phyloP scores from a whole-genome alignment of 306 rosid species.

The Crotalaria pallida region DNA sequence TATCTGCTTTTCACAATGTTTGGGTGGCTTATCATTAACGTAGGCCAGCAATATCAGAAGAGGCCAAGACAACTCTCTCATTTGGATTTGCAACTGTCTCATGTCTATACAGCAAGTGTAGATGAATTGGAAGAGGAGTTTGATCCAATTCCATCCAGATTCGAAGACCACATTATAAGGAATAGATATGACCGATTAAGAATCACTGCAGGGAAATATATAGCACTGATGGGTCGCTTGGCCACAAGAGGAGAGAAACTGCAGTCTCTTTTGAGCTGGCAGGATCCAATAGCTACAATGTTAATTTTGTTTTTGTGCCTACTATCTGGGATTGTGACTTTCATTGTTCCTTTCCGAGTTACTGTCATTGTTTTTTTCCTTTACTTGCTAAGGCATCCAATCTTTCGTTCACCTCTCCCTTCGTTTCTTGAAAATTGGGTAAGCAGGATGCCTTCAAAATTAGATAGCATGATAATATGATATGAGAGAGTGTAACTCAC shows the following conservation, averaged over 20 bases:
- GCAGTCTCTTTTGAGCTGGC: slow-evolving; percentile 33
- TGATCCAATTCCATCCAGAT: slow-evolving; percentile 39
- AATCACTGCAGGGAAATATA: slow-evolving; percentile 18
- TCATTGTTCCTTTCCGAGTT: slow-evolving; percentile 1
- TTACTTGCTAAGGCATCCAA: slow-evolving; percentile 30
- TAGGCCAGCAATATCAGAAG: background rate
- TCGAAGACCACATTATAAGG: slow-evolving; percentile 11
- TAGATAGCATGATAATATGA: slow-evolving; percentile 42
- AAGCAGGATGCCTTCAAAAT: slow-evolving; percentile 45
- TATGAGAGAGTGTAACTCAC: background rate
- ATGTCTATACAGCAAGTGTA: slow-evolving; percentile 14
- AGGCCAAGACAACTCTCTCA: slow-evolving; percentile 31
- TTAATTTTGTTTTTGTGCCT: slow-evolving; percentile 26
- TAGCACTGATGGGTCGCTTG: slow-evolving; percentile 18
- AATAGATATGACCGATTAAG: slow-evolving; percentile 34
- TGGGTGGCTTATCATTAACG: background rate
- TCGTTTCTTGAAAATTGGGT: slow-evolving; percentile 22
- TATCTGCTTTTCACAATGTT: background rate
- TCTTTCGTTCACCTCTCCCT: slow-evolving; percentile 22
- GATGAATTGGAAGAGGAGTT: slow-evolving; percentile 54
- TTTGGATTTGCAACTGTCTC: slow-evolving; percentile 30
- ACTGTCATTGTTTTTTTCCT: background rate
- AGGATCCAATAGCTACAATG: slow-evolving; percentile 36
- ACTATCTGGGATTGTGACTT: slow-evolving; percentile 19
- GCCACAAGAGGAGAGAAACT: slow-evolving; percentile 27